phyloP scores from a whole-genome alignment of 2,329 filamentous ascomycete species.

The Trichophyton rubrum region DNA sequence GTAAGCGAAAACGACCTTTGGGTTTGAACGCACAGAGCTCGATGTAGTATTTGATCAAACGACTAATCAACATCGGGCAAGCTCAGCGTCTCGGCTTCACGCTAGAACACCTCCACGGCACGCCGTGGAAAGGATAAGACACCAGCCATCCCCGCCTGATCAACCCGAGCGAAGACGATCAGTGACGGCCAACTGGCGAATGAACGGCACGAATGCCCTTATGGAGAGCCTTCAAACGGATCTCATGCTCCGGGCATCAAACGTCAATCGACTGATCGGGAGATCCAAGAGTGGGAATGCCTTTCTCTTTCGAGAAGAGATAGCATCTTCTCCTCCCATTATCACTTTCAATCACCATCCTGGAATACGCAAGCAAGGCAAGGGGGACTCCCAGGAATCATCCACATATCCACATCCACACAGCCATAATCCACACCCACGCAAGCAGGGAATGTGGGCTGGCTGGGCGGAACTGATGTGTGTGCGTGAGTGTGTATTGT shows the following conservation, averaged over 20 bases:
- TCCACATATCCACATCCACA: no score
- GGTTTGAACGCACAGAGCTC: slow-evolving; percentile 1
- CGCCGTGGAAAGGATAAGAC: not conserved
- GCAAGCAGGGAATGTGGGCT: not conserved
- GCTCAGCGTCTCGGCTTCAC: slow-evolving; percentile 1
- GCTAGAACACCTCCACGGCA: not conserved
- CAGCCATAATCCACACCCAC: not conserved
- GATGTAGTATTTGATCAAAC: slow-evolving; percentile 3
- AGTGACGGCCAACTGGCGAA: not conserved
- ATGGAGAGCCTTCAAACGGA: not conserved
- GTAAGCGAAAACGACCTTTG: not conserved
- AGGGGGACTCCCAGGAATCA: not conserved
- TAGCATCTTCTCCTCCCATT: not conserved
- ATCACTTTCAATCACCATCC: not conserved
- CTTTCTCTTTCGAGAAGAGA: not conserved
- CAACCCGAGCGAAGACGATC: not conserved
- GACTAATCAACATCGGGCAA: slow-evolving; percentile 2
- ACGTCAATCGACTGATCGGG: not conserved
- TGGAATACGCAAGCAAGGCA: not conserved
- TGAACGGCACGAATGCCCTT: not conserved
- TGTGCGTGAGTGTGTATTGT: not conserved
- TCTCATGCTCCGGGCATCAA: not conserved
- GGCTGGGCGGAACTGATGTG: not conserved
- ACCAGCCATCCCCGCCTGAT: not conserved
- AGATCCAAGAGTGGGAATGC: not conserved